Conservation (phyloP, 2,329 filamentous ascomycete species). For the Sclerotinia minor region DNA sequence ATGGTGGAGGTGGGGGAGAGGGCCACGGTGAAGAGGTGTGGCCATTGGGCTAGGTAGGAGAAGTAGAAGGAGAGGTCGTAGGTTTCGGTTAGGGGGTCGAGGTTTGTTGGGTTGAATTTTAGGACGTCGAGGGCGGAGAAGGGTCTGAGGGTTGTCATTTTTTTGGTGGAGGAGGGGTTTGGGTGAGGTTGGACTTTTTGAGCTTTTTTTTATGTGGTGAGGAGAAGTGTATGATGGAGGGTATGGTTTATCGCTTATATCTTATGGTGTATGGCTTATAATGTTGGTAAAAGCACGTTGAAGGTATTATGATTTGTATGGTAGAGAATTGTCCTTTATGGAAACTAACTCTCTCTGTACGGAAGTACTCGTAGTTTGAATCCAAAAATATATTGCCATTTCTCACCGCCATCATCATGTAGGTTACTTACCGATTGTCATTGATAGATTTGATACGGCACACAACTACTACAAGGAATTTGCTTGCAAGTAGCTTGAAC, state of each 20-base stretch:
- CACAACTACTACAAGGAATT: background rate
- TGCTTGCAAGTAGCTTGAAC: background rate
- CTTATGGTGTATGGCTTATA: no score
- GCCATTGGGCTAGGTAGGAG: conserved; percentile 95
- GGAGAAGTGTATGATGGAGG: background rate
- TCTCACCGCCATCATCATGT: conserved; percentile 7
- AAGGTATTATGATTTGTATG: no score
- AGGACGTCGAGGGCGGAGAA: conserved; percentile 84
- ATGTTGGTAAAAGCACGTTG: no score
- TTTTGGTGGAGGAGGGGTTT: conserved; percentile 17
- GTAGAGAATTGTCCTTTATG: background rate
- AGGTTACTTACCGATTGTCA: background rate
- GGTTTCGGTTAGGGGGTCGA: conserved; percentile 96
- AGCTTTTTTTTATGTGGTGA: background rate
- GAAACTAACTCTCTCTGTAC: background rate
- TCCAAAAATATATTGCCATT: conserved; percentile 12
- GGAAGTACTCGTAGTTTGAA: background rate
- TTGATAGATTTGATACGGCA: background rate
- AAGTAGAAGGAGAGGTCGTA: conserved; percentile 96
- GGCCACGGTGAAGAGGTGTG: conserved; percentile 87
- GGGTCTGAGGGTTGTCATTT: conserved; percentile 81
- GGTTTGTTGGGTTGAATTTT: conserved; percentile 89
- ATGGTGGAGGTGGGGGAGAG: conserved; percentile 85
- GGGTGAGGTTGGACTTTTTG: background rate
- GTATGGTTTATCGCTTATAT: background rate